Evolutionary conservation across 768 basidiomycete species (phyloP), one percentile per base, ranked within the genome.

Genomic region (Auriscalpium microsporum): DNA sequence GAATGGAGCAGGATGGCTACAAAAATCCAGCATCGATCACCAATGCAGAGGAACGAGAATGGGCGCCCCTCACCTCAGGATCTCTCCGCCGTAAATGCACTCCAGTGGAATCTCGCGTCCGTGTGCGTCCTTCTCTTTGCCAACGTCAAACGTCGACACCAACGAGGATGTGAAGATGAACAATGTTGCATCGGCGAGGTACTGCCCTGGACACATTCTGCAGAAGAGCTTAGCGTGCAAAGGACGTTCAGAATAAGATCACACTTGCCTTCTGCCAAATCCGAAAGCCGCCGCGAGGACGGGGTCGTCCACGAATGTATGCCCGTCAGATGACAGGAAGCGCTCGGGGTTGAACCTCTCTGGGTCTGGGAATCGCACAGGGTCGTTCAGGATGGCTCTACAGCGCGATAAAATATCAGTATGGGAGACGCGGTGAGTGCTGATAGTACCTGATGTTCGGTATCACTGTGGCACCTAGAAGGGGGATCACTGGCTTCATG

Each of bases 301-400:
- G 28, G 13, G 53, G 54, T 17, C 54, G 48, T 36, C 19, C 14
- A n/a, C 48, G 36, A 14, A 42, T 10, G 16, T n/a, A 14, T 35
- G 19, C 8, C 52, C 53, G 16, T 53, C 40, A 9, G 45, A 33
- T 19, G 11, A 11, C 23, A 62, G 42, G 50, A 59, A 63, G 14
- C 63, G 53, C 13, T 60, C 59, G 4, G 63, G 63, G 34, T 57
- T 55, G 54, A 64, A 62, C 6, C 11, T 28, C 35, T 33, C 35
- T 38, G 63, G 61, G 35, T 63, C 55, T 17, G 54, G 56, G 48
- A 60, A 64, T 28, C 45, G 53, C 11, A 45, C 34, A 10, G 59
- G 57, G 45, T 63, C 63, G 37, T 62, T 62, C 45, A 60, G 8
- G 4, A 42, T 42, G 40, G 40, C 40, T 17, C 40, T 42, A 9